Percentiles rank a stretch among this genome's conserved stretches.
These are phyloP conservation scores for Fraxinus dipetala DNA, from an alignment of 305 asterid species.

Conservation along the genomic window DNA sequence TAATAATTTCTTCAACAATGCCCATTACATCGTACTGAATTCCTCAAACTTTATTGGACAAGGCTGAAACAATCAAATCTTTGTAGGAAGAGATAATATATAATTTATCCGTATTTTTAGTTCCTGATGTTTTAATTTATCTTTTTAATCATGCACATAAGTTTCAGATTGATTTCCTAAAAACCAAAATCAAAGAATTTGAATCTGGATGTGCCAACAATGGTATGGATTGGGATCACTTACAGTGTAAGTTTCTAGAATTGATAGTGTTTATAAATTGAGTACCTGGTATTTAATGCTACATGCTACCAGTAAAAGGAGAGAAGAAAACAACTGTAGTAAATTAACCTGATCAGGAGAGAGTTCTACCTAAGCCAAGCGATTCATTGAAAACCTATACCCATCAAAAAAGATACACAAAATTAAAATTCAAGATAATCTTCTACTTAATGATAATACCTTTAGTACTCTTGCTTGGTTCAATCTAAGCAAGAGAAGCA, in stretches of 20 bases:
- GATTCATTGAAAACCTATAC: slow-evolving; percentile 59
- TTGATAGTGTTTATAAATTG: not conserved
- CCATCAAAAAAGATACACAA: slow-evolving; percentile 72
- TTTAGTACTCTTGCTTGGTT: not conserved
- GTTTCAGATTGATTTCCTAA: slow-evolving; percentile 65
- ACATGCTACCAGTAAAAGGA: slow-evolving; percentile 37
- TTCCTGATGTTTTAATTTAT: slow-evolving; percentile 19
- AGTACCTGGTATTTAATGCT: slow-evolving; percentile 23
- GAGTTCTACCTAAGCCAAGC: slow-evolving; percentile 32
- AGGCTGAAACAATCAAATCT: slow-evolving; percentile 43
- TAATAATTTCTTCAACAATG: slow-evolving; percentile 1
- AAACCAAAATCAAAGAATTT: slow-evolving; percentile 51
- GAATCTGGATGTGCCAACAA: slow-evolving; percentile 38
- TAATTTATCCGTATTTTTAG: slow-evolving; percentile 15
- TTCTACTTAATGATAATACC: not conserved
- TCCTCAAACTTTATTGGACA: slow-evolving; percentile 16
- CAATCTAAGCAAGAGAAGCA: not conserved
- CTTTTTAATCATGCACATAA: slow-evolving; percentile 24
- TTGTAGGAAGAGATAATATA: slow-evolving; percentile 63
- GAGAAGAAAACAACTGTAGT: slow-evolving; percentile 27
- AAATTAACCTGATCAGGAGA: slow-evolving; percentile 34
- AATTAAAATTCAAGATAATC: slow-evolving; percentile 74
- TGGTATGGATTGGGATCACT: slow-evolving; percentile 41
- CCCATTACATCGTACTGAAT: slow-evolving; percentile 17
- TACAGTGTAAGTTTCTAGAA: not conserved